Percentiles rank a stretch among this genome's conserved stretches.
Conservation (phyloP, 441 rosid genomes). For the Viola pubescens region DNA sequence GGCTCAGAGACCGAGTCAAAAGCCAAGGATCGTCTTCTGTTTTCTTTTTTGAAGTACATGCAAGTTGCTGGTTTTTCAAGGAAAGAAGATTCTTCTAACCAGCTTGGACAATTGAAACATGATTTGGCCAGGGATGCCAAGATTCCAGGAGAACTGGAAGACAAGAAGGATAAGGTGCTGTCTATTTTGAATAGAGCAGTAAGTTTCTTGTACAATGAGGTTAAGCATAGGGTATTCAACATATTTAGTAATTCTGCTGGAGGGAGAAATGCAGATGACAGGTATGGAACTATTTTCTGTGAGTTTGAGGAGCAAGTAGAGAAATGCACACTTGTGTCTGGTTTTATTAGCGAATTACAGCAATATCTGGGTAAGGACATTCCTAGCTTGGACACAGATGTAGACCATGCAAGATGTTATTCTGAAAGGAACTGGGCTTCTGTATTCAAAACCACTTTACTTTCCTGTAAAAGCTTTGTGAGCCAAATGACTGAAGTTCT, state of each 20-base stretch:
- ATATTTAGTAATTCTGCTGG: constrained; percentile 35
- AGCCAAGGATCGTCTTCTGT: constrained; percentile 77
- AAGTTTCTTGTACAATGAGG: constrained; percentile 56
- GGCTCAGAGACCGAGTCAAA: constrained; percentile 64
- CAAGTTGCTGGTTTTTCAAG: constrained; percentile 53
- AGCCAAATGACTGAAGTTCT: constrained; percentile 67
- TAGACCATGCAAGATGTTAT: constrained; percentile 27
- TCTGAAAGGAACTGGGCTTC: constrained; percentile 58
- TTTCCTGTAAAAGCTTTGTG: constrained; percentile 54
- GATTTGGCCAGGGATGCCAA: constrained; percentile 36
- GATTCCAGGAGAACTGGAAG: constrained; percentile 36
- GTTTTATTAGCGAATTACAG: constrained; percentile 55
- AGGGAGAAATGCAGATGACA: constrained; percentile 35
- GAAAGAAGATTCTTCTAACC: constrained; percentile 40
- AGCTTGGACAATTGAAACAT: constrained; percentile 31
- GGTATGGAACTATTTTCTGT: constrained; percentile 41
- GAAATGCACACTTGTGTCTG: constrained; percentile 61
- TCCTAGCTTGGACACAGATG: constrained; percentile 26
- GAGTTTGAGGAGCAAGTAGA: constrained; percentile 83
- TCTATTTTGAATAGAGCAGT: constrained; percentile 53
- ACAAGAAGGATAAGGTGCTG: constrained; percentile 59
- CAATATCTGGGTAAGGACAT: constrained; percentile 41
- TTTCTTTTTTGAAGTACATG: constrained; percentile 66
- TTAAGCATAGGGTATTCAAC: constrained; percentile 46
- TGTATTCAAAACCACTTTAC: constrained; percentile 49